Conservation (phyloP, 371 early-diverging fungal species). For the Apophysomyces sp. region DNA sequence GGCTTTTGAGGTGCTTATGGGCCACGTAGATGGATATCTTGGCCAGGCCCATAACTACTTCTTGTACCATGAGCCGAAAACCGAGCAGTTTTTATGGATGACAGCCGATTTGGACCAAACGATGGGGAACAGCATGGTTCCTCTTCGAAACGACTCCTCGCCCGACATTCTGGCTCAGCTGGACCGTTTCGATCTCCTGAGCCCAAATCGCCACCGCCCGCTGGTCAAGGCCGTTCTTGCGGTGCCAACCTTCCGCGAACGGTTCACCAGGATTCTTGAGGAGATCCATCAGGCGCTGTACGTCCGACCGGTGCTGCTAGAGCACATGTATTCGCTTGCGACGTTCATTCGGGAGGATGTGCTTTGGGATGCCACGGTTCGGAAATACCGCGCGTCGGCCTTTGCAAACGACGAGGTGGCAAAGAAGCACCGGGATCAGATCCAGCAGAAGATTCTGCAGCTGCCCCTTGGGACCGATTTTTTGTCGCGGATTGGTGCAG, state of each 20-base stretch:
- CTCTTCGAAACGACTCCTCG: neutral
- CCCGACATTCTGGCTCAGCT: neutral
- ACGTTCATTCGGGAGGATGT: conserved; percentile 24
- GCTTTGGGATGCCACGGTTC: conserved; percentile 18
- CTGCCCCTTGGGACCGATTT: conserved; percentile 32
- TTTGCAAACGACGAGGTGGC: conserved; percentile 4
- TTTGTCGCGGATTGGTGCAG: conserved; percentile 17
- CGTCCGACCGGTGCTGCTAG: neutral
- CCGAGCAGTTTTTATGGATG: conserved; percentile 25
- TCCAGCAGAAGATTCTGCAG: conserved; percentile 27
- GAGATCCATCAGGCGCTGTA: conserved; percentile 13
- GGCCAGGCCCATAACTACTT: conserved; percentile 40
- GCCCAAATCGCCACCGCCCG: conserved; percentile 12
- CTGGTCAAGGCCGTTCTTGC: conserved; percentile 18
- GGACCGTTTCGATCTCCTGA: conserved; percentile 22
- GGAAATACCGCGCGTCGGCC: neutral
- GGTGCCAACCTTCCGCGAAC: conserved; percentile 10
- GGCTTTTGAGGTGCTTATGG: conserved; percentile 32
- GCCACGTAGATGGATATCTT: conserved; percentile 37
- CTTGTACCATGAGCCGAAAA: conserved; percentile 26
- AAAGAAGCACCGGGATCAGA: conserved; percentile 7
- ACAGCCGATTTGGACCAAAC: conserved; percentile 39
- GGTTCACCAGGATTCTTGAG: conserved; percentile 14
- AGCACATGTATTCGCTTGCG: conserved; percentile 10
- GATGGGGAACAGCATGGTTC: conserved; percentile 29